Evolutionary conservation across 179 eudicot species (phyloP).

Genomic region (Silene vulgaris): DNA sequence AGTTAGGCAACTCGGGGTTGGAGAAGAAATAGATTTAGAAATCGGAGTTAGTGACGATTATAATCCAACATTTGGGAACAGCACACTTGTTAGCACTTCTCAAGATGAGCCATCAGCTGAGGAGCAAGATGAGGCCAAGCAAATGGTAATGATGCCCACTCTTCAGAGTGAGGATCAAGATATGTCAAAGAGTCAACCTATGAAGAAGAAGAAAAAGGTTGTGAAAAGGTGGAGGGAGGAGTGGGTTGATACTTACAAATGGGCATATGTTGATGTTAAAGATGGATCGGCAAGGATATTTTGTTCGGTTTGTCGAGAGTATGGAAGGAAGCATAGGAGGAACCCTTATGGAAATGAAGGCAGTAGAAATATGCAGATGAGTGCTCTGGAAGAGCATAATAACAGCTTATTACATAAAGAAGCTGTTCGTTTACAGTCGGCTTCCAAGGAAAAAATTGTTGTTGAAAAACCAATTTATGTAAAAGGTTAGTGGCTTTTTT

Average conservation of each 20-base stretch:
- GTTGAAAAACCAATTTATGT: conserved; percentile 83
- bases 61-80: conserved; percentile 62
- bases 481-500: conserved; percentile 53
- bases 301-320: conserved; percentile 93
- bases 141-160: conserved; percentile 52
- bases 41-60: conserved; percentile 78
- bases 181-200: conserved; percentile 51
- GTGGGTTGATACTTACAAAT: conserved; percentile 99
- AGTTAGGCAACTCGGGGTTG: conserved; percentile 84
- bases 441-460: conserved; percentile 85
- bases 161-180: conserved; percentile 65
- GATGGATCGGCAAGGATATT: conserved; percentile 96
- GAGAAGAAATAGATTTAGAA: conserved; percentile 94
- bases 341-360: conserved; percentile 99
- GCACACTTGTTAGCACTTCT: conserved; percentile 54
- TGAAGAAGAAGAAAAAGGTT: conserved; percentile 90
- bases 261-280: conserved; percentile 96
- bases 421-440: conserved; percentile 91
- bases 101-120: conserved; percentile 67
- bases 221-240: conserved; percentile 99
- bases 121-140: conserved; percentile 74
- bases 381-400: conserved; percentile 95
- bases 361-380: conserved; percentile 99
- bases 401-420: conserved; percentile 96
- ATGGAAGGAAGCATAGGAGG: conserved; percentile 93